These are phyloP conservation scores for Umbelopsis isabellina DNA, from an alignment of 192 early-diverging fungal genomes.

Conservation along the genomic window DNA sequence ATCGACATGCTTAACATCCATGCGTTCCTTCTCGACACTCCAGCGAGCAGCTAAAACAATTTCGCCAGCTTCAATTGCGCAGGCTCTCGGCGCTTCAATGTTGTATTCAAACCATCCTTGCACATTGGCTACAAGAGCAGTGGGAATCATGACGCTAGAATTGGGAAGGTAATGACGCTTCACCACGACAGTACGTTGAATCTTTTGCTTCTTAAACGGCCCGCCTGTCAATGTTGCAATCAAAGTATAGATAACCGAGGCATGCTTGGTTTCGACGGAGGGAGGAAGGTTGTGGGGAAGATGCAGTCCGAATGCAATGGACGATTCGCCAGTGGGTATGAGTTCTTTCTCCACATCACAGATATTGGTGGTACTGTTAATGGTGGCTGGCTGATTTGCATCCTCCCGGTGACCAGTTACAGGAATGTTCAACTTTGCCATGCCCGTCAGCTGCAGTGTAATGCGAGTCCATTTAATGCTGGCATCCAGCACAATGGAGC, in stretches of 20 bases:
- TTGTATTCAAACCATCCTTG: conserved; percentile 42
- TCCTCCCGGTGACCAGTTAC: conserved; percentile 19
- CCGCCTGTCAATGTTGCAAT: conserved; percentile 41
- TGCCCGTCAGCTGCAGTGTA: conserved; percentile 35
- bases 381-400: neutral
- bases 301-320: conserved; percentile 42
- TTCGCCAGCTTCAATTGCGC: conserved; percentile 40
- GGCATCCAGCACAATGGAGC: conserved; percentile 30
- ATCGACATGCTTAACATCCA: conserved; percentile 36
- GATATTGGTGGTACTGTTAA: conserved; percentile 25
- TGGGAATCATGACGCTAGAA: conserved; percentile 41
- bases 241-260: conserved; percentile 36
- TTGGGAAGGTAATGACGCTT: conserved; percentile 41
- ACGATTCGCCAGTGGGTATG: conserved; percentile 33
- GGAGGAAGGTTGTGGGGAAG: conserved; percentile 39
- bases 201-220: conserved; percentile 36
- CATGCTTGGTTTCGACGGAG: conserved; percentile 31
- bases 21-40: conserved; percentile 42
- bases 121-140: conserved; percentile 24
- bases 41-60: conserved; percentile 37
- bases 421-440: conserved; percentile 31
- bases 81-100: conserved; percentile 38
- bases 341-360: conserved; percentile 45
- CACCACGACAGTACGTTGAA: conserved; percentile 30
- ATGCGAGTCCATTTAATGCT: conserved; percentile 42